These are phyloP conservation scores for Coemansia sp. DNA, from an alignment of 192 early-diverging fungal species.

Conservation along the genomic window DNA sequence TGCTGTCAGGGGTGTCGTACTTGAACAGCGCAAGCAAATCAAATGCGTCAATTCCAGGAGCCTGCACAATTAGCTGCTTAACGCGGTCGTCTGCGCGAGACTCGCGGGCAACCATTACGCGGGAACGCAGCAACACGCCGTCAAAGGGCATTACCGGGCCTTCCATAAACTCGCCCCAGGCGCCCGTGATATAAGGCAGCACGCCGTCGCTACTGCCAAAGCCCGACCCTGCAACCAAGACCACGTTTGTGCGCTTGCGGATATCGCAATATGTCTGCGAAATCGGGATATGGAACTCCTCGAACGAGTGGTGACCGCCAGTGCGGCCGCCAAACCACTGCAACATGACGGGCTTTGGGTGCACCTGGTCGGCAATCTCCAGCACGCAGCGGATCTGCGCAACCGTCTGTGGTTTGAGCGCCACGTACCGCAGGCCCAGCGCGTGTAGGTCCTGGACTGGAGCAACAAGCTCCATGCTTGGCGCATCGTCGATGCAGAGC, in stretches of 20 bases:
- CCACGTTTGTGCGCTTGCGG: slow-evolving; percentile 75
- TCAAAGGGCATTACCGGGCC: slow-evolving; percentile 91
- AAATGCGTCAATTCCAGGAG: slow-evolving; percentile 72
- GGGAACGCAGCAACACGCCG: slow-evolving; percentile 86
- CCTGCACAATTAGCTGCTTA: slow-evolving; percentile 82
- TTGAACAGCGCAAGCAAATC: slow-evolving; percentile 82
- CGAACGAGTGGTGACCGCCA: slow-evolving; percentile 91
- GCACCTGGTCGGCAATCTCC: slow-evolving; percentile 74
- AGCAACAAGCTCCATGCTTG: slow-evolving; percentile 38
- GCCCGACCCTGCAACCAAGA: slow-evolving; percentile 88
- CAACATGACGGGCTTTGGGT: slow-evolving; percentile 75
- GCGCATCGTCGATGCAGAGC: slow-evolving; percentile 76
- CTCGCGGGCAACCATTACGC: slow-evolving; percentile 88
- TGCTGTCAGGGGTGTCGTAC: slow-evolving; percentile 76
- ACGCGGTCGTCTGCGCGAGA: slow-evolving; percentile 63
- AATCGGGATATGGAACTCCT: slow-evolving; percentile 89
- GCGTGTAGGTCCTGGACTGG: slow-evolving; percentile 62
- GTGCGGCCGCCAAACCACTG: slow-evolving; percentile 97
- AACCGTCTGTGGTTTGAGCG: slow-evolving; percentile 79
- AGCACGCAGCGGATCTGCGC: slow-evolving; percentile 77
- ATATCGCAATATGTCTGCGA: slow-evolving; percentile 83
- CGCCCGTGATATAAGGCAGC: slow-evolving; percentile 83
- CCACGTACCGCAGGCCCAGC: slow-evolving; percentile 76
- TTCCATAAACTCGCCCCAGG: slow-evolving; percentile 76
- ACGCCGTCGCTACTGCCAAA: slow-evolving; percentile 86